phyloP scores from a whole-genome alignment of 2,329 filamentous ascomycete species.

The Ophiobolus disseminans region DNA sequence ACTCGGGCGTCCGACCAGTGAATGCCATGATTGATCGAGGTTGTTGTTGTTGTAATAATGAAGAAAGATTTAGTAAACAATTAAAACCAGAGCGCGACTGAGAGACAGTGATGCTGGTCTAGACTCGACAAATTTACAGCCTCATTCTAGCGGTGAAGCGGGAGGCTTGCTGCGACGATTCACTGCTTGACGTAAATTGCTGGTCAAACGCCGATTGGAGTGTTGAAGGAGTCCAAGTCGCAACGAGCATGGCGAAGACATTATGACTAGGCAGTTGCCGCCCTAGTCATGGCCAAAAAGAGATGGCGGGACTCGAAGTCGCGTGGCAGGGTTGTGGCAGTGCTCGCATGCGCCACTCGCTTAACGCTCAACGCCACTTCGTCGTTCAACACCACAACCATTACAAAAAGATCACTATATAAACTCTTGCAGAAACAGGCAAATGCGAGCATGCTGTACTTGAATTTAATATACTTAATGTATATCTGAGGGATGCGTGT shows the following conservation, averaged over 20 bases:
- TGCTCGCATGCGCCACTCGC: conserved; percentile 6
- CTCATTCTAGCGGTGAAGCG: conserved; percentile 8
- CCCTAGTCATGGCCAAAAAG: conserved; percentile 18
- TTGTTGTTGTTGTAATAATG: background rate
- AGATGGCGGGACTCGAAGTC: conserved; percentile 27
- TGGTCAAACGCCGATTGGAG: background rate
- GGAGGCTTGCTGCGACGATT: background rate
- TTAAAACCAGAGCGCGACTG: background rate
- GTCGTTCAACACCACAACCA: background rate
- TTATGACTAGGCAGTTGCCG: conserved; percentile 16
- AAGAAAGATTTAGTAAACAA: background rate
- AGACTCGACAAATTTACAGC: conserved; percentile 3
- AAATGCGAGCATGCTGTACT: background rate
- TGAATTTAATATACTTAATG: background rate
- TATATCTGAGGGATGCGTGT: background rate
- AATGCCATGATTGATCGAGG: conserved; percentile 38
- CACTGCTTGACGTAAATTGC: background rate
- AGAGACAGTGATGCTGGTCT: background rate
- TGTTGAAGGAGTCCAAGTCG: background rate
- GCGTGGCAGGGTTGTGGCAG: conserved; percentile 25
- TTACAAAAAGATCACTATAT: conserved; percentile 1
- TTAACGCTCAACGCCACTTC: background rate
- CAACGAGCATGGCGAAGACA: conserved; percentile 13
- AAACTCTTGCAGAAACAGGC: no score
- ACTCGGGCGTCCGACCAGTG: conserved; percentile 72